Base-by-base conservation (phyloP, 768 basidiomycete genomes). In the Pisolithus marmoratus region DNA sequence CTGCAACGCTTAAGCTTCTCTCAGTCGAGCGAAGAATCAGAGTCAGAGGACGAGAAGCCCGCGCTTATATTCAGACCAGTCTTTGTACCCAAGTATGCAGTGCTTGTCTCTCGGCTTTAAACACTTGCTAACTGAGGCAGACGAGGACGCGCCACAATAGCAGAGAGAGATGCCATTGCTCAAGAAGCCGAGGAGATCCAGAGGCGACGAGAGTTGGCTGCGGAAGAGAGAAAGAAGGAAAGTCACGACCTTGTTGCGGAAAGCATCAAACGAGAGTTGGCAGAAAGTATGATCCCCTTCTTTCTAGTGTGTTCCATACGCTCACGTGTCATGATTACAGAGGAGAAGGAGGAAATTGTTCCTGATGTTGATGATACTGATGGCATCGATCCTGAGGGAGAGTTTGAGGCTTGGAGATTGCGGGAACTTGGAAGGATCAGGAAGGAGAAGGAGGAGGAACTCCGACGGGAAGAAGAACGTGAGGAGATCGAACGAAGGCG, bases 351-450 rank as follows among this genome's bases (percentile, higher is more conserved):
- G 51, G 87, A 87, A 23, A 68, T 84, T 19, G 71, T 88, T 31
- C 89, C 90, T 2, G 94, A 97, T 55, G 80, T 98, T 0, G 94
- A 98, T 69, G 96, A 99, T 66, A 89, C 91, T 5, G 96, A 99
- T 61, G 95, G 90, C 1, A 65, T 94, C 45, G 94, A 97, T 61
- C 90, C 94, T 2, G 77, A 80, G 15, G 84, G 67, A 48, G 96
- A 98, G 67, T 99, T 99, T 59, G 94, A 97, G 63, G 90, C 87
- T 4, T 99, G 96, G 96, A 81, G 96, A 51, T 69, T 97, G 46
- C 83, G 96, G 54, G 96, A 99, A 66, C 79, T 99, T 8, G 84
- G 78, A n/a, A 80, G 96, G 54, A 90, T 99, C 55, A 92, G 95
- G 69, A 81, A 85, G 50, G 96, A 99, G 71, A 91, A 94, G 68